Percentiles rank a stretch among this genome's conserved stretches.
These are phyloP conservation scores for Boletus sp. DNA, from an alignment of 768 basidiomycete genomes.

Conservation along the genomic window DNA sequence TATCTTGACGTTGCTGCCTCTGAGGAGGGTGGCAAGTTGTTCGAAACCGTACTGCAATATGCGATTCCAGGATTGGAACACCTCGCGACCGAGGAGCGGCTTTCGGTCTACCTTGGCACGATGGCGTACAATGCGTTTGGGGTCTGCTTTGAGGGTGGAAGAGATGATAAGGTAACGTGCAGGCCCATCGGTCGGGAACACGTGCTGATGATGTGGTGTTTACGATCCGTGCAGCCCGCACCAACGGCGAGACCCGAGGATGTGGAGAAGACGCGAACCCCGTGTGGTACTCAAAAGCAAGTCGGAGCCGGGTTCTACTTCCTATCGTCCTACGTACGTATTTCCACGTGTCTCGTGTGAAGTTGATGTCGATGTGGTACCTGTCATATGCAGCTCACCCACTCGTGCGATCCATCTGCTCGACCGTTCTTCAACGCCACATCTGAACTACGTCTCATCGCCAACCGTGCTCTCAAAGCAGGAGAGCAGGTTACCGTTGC, in stretches of 20 bases:
- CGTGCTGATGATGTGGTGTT: neutral
- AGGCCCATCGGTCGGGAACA: neutral
- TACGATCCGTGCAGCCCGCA: slow-evolving; percentile 42
- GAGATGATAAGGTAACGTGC: slow-evolving; percentile 63
- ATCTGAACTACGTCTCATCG: slow-evolving; percentile 67
- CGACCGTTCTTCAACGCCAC: slow-evolving; percentile 69
- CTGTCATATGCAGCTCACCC: slow-evolving; percentile 44
- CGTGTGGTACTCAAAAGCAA: slow-evolving; percentile 72
- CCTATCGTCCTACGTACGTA: slow-evolving; percentile 67
- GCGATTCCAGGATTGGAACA: slow-evolving; percentile 73
- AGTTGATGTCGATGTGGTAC: neutral
- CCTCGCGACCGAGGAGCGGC: slow-evolving; percentile 63
- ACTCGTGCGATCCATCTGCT: slow-evolving; percentile 72
- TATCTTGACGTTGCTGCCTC: slow-evolving; percentile 56
- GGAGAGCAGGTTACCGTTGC: slow-evolving; percentile 78
- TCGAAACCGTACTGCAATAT: slow-evolving; percentile 53
- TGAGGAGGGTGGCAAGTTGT: slow-evolving; percentile 47
- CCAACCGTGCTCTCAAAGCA: slow-evolving; percentile 61
- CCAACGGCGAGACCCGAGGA: slow-evolving; percentile 62
- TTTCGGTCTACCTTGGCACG: slow-evolving; percentile 61
- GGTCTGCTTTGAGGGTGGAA: slow-evolving; percentile 61
- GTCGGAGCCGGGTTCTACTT: slow-evolving; percentile 74
- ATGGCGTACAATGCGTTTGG: slow-evolving; percentile 79
- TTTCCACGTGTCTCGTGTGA: neutral
- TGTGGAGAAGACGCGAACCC: slow-evolving; percentile 72